Evolutionary conservation across 345 rosid species (phyloP).

Genomic region (Euclidium syriacum): DNA sequence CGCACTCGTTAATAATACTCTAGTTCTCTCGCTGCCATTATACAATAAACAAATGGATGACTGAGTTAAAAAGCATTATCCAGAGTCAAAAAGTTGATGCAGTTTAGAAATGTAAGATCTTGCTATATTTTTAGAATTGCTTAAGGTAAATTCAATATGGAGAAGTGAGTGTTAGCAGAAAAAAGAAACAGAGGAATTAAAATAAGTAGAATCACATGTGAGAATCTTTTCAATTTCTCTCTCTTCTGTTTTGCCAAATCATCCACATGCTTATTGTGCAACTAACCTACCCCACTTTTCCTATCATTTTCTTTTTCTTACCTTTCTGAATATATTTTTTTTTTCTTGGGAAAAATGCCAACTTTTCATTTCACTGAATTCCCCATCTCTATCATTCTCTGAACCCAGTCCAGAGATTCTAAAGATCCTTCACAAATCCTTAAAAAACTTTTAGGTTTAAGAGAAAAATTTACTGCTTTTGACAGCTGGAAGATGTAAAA

Average conservation of each 20-base stretch:
- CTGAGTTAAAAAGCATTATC: neutral
- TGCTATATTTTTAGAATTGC: too few species aligned
- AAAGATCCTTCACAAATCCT: conserved; percentile 1
- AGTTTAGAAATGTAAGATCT: neutral
- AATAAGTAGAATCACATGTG: conserved; percentile 28
- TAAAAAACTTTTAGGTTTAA: neutral
- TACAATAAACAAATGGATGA: neutral
- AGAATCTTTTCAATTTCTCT: conserved; percentile 22
- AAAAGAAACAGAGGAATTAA: neutral
- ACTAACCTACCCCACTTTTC: conserved; percentile 31
- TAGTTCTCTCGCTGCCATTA: conserved; percentile 63
- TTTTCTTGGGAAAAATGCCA: neutral
- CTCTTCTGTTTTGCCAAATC: conserved; percentile 27
- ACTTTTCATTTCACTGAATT: conserved; percentile 1
- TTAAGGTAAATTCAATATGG: too few species aligned
- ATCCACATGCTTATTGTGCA: conserved; percentile 39
- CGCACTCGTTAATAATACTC: conserved; percentile 66
- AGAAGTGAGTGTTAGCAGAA: neutral
- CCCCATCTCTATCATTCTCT: conserved; percentile 17
- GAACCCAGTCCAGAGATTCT: neutral
- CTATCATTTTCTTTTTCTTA: conserved; percentile 20
- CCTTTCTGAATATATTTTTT: conserved; percentile 9
- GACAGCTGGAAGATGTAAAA: conserved; percentile 6
- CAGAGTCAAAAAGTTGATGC: neutral
- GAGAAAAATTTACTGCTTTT: neutral